These are phyloP conservation scores for Schizonepeta tenuifolia DNA, from an alignment of 257 asterid genomes.

Conservation along the genomic window DNA sequence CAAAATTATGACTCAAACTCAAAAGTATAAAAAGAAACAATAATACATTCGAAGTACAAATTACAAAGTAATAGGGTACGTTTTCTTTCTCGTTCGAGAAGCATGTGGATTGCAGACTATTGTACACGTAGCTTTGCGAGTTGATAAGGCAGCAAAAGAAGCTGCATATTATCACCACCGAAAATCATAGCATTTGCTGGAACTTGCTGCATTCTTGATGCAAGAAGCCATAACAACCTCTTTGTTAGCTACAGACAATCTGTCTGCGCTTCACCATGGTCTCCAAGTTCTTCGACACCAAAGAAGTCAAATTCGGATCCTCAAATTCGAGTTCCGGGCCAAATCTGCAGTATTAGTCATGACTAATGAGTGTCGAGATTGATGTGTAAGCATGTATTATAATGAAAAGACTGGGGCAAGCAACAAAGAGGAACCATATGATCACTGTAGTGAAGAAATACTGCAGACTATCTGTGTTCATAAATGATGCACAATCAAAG, in stretches of 20 bases:
- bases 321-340: constrained; percentile 86
- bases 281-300: constrained; percentile 79
- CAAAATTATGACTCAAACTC: no score
- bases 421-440: no score
- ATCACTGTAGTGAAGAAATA: neutral
- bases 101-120: neutral
- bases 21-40: no score
- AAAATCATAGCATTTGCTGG: no score
- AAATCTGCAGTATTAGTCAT: constrained; percentile 49
- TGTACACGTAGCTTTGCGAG: neutral
- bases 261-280: constrained; percentile 73
- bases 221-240: neutral
- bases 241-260: constrained; percentile 58
- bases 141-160: neutral
- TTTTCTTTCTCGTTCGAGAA: neutral
- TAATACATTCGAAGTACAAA: neutral
- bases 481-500: neutral
- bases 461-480: neutral
- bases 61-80: neutral
- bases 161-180: no score
- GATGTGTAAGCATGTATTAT: neutral
- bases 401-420: neutral
- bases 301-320: constrained; percentile 80
- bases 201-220: neutral
- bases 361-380: neutral